Conservation (phyloP, 306 rosid genomes). For the Cicer bijugum region DNA sequence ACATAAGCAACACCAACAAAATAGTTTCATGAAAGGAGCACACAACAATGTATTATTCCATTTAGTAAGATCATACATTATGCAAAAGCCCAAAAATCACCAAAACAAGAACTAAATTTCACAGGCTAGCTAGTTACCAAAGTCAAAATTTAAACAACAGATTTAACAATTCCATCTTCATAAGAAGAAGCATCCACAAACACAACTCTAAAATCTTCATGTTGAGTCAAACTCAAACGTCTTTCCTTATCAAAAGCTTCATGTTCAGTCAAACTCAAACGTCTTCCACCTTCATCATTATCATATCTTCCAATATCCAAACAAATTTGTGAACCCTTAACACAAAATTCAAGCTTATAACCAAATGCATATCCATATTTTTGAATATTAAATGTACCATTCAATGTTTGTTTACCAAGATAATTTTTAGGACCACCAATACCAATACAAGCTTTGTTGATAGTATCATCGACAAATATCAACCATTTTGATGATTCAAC, state of each 20-base stretch:
- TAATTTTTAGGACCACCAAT: slow-evolving; percentile 61
- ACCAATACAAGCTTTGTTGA: not conserved
- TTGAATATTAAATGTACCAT: not conserved
- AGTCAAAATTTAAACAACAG: not conserved
- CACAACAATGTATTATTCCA: not conserved
- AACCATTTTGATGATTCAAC: slow-evolving; percentile 15
- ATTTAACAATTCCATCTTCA: too few species aligned
- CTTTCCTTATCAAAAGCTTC: too few species aligned
- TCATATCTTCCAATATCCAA: slow-evolving; percentile 34
- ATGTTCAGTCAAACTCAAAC: not conserved
- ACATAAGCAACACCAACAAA: not conserved
- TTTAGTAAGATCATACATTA: not conserved
- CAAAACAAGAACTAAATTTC: not conserved
- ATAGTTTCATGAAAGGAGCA: not conserved
- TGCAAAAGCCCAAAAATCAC: not conserved
- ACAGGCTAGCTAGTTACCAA: not conserved
- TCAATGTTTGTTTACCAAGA: not conserved
- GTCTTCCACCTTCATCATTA: slow-evolving; percentile 12
- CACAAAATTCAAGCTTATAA: slow-evolving; percentile 32
- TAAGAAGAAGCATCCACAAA: not conserved
- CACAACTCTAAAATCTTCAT: not conserved
- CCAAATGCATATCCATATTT: not conserved
- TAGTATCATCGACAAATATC: slow-evolving; percentile 3
- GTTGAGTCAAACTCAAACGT: not conserved
- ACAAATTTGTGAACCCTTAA: not conserved